These are phyloP conservation scores for Mortierella sp. DNA, from an alignment of 371 early-diverging fungal species.

Conservation along the genomic window DNA sequence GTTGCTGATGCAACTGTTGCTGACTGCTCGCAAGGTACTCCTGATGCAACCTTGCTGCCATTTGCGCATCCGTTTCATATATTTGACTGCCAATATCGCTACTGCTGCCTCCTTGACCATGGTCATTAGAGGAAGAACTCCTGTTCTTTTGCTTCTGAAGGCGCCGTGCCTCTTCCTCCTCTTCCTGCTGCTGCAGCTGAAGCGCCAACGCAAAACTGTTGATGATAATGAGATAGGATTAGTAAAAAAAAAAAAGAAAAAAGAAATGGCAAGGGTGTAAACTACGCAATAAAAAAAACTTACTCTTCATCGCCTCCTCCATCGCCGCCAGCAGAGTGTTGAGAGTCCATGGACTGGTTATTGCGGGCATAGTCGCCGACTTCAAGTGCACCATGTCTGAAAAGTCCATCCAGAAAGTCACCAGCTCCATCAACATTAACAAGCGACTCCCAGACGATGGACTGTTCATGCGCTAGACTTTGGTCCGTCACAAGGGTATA, in stretches of 20 bases:
- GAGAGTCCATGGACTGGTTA: constrained; percentile 26
- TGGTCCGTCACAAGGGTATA: constrained; percentile 91
- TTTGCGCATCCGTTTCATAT: constrained; percentile 49
- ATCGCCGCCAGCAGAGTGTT: constrained; percentile 20
- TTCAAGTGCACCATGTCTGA: constrained; percentile 57
- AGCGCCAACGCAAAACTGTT: constrained; percentile 72
- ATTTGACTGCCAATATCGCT: neutral
- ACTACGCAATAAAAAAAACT: neutral
- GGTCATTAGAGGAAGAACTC: constrained; percentile 1
- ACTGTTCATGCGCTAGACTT: constrained; percentile 72
- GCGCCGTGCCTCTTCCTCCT: constrained; percentile 47
- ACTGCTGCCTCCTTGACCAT: neutral
- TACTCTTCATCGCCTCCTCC: constrained; percentile 51
- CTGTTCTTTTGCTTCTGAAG: constrained; percentile 19
- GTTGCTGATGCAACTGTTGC: constrained; percentile 24
- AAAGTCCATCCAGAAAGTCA: constrained; percentile 73
- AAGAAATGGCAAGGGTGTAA: neutral
- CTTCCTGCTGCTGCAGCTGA: constrained; percentile 68
- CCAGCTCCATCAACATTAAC: constrained; percentile 72
- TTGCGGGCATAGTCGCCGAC: constrained; percentile 56
- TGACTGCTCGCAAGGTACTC: constrained; percentile 30
- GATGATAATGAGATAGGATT: no score
- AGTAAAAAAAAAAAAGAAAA: neutral
- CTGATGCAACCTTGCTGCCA: constrained; percentile 49
- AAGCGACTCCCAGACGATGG: constrained; percentile 84